Conservation (phyloP, 1,284 basidiomycete species). For the Rhodotorula sp. region DNA sequence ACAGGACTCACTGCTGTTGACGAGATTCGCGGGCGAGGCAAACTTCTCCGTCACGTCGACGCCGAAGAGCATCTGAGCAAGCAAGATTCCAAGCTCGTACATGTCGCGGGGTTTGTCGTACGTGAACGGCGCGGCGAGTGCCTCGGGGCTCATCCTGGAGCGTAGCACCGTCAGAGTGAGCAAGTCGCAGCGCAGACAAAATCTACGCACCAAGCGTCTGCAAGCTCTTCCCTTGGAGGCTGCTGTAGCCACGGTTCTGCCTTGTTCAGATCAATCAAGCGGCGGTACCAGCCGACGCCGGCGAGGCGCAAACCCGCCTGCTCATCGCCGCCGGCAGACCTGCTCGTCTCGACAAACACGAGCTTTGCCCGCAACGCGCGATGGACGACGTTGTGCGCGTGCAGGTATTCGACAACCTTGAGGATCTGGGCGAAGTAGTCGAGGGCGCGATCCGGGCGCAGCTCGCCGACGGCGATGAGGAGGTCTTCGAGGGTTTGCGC, state of each 20-base stretch:
- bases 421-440: conserved; percentile 36
- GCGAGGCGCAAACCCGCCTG: conserved; percentile 19
- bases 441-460: conserved; percentile 39
- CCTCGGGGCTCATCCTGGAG: conserved; percentile 36
- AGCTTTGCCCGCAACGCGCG: conserved; percentile 22
- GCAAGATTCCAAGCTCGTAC: conserved; percentile 43
- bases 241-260: conserved; percentile 35
- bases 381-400: conserved; percentile 38
- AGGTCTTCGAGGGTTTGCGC: conserved; percentile 37
- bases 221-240: conserved; percentile 22
- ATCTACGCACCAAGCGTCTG: conserved; percentile 28
- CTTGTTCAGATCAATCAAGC: conserved; percentile 40
- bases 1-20: conserved; percentile 11
- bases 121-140: conserved; percentile 38
- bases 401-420: conserved; percentile 36
- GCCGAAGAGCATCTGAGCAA: conserved; percentile 43
- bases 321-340: background rate
- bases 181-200: no score
- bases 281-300: conserved; percentile 32
- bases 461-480: conserved; percentile 40
- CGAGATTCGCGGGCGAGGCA: conserved; percentile 36
- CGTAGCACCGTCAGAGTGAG: background rate
- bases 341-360: conserved; percentile 25
- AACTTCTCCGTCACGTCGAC: conserved; percentile 34
- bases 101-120: conserved; percentile 42